Conservation (phyloP, 1,139 yeast species). For the Geotrichum aggregatum region DNA sequence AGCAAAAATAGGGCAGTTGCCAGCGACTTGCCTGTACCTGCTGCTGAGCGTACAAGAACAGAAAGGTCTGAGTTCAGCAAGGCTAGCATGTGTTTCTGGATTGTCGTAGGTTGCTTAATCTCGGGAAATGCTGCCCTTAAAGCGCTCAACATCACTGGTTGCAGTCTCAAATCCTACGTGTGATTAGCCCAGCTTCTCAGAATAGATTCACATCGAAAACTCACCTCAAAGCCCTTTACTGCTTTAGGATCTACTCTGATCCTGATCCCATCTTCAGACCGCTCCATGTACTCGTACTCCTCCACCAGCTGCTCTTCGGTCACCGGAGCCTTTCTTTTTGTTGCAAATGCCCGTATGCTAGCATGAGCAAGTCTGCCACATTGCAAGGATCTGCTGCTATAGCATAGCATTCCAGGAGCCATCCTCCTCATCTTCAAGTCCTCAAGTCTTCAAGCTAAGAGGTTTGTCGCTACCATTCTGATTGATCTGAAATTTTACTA, state of each 20-base stretch:
- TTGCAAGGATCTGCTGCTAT: not conserved
- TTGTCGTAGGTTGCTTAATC: slow-evolving; percentile 28
- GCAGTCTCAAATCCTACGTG: slow-evolving; percentile 25
- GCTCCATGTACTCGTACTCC: slow-evolving; percentile 10
- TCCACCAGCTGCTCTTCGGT: not conserved
- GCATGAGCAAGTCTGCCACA: not conserved
- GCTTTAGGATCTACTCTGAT: slow-evolving; percentile 29
- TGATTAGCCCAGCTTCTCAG: not conserved
- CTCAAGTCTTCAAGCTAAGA: too few species aligned
- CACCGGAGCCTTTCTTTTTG: not conserved
- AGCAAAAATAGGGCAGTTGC: slow-evolving; percentile 30
- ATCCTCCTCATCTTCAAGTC: not conserved
- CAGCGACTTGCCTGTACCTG: slow-evolving; percentile 34
- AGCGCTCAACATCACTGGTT: slow-evolving; percentile 17
- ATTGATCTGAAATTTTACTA: not conserved
- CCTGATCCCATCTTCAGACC: slow-evolving; percentile 9
- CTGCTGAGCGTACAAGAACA: slow-evolving; percentile 29
- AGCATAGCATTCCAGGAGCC: not conserved
- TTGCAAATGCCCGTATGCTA: slow-evolving; percentile 1
- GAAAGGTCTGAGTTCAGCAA: slow-evolving; percentile 34
- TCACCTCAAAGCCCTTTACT: slow-evolving; percentile 24
- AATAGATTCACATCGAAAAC: not conserved
- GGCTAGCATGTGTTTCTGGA: slow-evolving; percentile 35
- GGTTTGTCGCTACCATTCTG: not conserved
- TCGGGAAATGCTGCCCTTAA: slow-evolving; percentile 22